phyloP scores from a whole-genome alignment of 2,329 filamentous ascomycete genomes.

The Fusarium albosuccineum region DNA sequence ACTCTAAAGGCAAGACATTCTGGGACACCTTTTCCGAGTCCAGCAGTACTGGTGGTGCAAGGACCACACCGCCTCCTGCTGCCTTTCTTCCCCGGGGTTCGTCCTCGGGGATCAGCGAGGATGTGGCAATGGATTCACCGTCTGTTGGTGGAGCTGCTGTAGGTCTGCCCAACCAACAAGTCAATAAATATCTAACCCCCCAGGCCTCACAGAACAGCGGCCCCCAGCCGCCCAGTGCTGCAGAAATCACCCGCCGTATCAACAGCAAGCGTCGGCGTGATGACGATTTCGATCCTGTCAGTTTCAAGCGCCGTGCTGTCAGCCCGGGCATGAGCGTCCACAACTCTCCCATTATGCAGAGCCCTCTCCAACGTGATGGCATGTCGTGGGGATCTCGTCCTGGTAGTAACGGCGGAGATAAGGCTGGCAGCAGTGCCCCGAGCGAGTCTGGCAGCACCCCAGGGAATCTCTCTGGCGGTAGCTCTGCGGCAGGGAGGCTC shows the following conservation, averaged over 20 bases:
- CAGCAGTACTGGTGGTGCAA: constrained; percentile 63
- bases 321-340: constrained; percentile 92
- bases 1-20: constrained; percentile 75
- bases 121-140: constrained; percentile 80
- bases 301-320: constrained; percentile 92
- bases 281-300: constrained; percentile 88
- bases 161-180: constrained; percentile 23
- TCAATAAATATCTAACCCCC: constrained; percentile 34
- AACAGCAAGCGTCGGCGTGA: constrained; percentile 88
- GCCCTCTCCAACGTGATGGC: constrained; percentile 79
- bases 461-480: constrained; percentile 43
- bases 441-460: constrained; percentile 62
- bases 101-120: constrained; percentile 74
- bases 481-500: constrained; percentile 59
- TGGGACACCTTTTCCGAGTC: constrained; percentile 85
- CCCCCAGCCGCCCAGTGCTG: constrained; percentile 70
- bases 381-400: constrained; percentile 80
- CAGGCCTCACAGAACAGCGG: constrained; percentile 48
- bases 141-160: constrained; percentile 56
- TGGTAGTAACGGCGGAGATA: constrained; percentile 70
- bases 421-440: constrained; percentile 64
- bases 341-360: constrained; percentile 89
- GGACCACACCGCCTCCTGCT: constrained; percentile 75
- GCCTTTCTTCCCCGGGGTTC: constrained; percentile 71
- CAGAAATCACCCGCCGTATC: constrained; percentile 82